A percentile compares a stretch with the other conserved stretches of the same genome.
These are phyloP conservation scores for Kwoniella shandongensis DNA, from an alignment of 768 basidiomycete genomes.

Conservation along the genomic window DNA sequence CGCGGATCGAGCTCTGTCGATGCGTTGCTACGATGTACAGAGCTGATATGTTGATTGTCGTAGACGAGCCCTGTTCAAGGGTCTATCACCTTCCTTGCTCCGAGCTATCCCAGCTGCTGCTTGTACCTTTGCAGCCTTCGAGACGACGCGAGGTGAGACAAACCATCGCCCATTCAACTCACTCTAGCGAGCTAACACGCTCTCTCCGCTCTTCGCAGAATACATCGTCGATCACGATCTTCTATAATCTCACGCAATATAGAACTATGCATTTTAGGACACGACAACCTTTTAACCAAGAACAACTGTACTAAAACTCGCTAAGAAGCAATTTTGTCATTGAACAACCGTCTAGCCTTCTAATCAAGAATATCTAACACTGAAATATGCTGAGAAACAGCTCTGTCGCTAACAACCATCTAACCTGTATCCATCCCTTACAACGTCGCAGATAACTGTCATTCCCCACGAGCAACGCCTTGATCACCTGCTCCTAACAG, in stretches of 20 bases:
- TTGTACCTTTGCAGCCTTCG: constrained; percentile 85
- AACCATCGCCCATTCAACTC: background rate
- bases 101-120: constrained; percentile 84
- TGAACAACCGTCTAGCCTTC: no score
- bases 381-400: no score
- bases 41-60: no score
- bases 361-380: no score
- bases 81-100: constrained; percentile 44
- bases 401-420: no score
- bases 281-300: no score
- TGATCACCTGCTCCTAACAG: no score
- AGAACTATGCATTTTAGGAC: background rate
- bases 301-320: no score
- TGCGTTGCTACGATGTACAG: background rate
- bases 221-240: constrained; percentile 43
- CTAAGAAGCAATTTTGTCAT: no score
- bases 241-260: constrained; percentile 15
- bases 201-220: constrained; percentile 15
- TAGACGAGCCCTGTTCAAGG: constrained; percentile 35
- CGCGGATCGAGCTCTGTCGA: constrained; percentile 61
- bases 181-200: background rate
- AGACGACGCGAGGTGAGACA: constrained; percentile 64
- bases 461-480: background rate
- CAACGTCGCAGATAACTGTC: background rate
- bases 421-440: background rate